Conservation (phyloP, 345 rosid species). For the Cardamine resedifolia region DNA sequence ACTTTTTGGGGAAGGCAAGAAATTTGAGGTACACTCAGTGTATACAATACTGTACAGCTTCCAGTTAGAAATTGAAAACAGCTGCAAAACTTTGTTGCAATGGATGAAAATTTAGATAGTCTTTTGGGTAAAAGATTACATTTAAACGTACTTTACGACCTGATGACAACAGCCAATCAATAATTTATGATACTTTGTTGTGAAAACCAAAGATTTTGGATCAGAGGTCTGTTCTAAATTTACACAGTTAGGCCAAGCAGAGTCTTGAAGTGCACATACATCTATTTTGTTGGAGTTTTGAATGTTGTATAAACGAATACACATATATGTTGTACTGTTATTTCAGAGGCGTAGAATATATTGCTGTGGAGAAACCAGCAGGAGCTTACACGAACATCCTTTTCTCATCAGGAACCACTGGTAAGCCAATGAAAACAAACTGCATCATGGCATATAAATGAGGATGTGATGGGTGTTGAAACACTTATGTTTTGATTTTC, state of each 20-base stretch:
- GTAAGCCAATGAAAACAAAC: slow-evolving; percentile 42
- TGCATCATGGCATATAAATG: slow-evolving; percentile 7
- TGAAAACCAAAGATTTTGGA: neutral
- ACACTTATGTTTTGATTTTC: slow-evolving; percentile 22
- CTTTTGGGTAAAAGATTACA: neutral
- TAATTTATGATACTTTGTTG: neutral
- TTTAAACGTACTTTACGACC: neutral
- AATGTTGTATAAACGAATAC: neutral
- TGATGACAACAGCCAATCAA: neutral
- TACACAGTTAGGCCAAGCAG: neutral
- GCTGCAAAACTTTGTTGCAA: neutral
- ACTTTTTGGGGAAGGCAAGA: slow-evolving; percentile 60
- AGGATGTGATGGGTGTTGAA: slow-evolving; percentile 13
- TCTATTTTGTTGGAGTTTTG: neutral
- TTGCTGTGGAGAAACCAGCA: slow-evolving; percentile 68
- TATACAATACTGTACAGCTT: neutral
- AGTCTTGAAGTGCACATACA: neutral
- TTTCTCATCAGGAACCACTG: slow-evolving; percentile 99
- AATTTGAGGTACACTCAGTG: slow-evolving; percentile 50
- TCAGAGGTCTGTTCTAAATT: neutral
- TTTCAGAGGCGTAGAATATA: slow-evolving; percentile 68
- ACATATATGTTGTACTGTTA: neutral
- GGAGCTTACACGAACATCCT: slow-evolving; percentile 87
- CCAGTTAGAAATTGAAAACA: neutral
- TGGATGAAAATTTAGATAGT: neutral